phyloP scores from a whole-genome alignment of 2,329 filamentous ascomycete genomes.

The Periconia sp. region DNA sequence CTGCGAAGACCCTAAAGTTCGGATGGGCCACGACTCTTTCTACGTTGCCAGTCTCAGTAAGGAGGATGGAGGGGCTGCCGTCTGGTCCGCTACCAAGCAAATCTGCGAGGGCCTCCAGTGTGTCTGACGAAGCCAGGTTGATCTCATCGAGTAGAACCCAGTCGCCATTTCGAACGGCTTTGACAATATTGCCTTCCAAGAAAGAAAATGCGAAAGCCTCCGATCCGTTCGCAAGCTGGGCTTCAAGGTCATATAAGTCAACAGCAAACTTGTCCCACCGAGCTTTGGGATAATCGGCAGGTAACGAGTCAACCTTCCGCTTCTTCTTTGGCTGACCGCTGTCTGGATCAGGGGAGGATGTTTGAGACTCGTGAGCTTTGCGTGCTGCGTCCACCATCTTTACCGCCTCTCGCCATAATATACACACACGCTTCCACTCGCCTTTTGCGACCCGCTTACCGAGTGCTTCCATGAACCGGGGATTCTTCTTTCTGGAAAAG shows the following conservation, averaged over 20 bases:
- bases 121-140: slow-evolving; percentile 93
- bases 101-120: slow-evolving; percentile 90
- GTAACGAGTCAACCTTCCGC: slow-evolving; percentile 63
- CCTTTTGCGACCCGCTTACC: slow-evolving; percentile 79
- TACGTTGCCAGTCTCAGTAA: slow-evolving; percentile 93
- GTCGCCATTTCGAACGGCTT: slow-evolving; percentile 92
- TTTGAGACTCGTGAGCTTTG: slow-evolving; percentile 49
- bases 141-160: slow-evolving; percentile 98
- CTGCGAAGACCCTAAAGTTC: slow-evolving; percentile 94
- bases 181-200: slow-evolving; percentile 93
- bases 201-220: slow-evolving; percentile 92
- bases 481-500: slow-evolving; percentile 87
- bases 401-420: slow-evolving; percentile 86
- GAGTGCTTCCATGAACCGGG: slow-evolving; percentile 78
- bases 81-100: slow-evolving; percentile 76
- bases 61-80: slow-evolving; percentile 78
- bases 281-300: slow-evolving; percentile 61
- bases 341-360: slow-evolving; percentile 46
- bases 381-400: slow-evolving; percentile 74
- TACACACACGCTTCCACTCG: slow-evolving; percentile 86
- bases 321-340: slow-evolving; percentile 75
- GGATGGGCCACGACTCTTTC: slow-evolving; percentile 89
- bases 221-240: slow-evolving; percentile 75
- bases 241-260: slow-evolving; percentile 78
- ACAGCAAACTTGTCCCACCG: slow-evolving; percentile 83